Base-by-base conservation (phyloP, 371 early-diverging fungal genomes). In the Smittium mucronatum region DNA sequence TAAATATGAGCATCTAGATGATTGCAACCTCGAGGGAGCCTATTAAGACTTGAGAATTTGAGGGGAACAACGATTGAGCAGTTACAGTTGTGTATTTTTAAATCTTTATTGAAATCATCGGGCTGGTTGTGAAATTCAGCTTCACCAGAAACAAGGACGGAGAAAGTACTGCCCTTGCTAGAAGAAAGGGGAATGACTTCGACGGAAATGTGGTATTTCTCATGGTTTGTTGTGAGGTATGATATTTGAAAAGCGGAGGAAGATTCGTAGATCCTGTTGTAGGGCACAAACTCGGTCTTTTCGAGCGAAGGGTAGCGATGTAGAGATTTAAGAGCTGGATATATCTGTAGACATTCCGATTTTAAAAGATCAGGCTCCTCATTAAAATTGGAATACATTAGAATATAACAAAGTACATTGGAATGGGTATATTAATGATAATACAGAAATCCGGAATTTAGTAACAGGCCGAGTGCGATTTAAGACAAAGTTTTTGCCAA, bases 41-140 rank as follows among this genome's bases (percentile, higher is more conserved):
- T 26, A 47, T 11, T 2, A 17, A 28, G 25, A 2, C 28, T 47
- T 17, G 31, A 15, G 31, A 67, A 67, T 17, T 26, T 26, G n/a
- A 67, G 30, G 2, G 36, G 36, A 25, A 67, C 34, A 25, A 33
- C 29, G 8, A 67, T 17, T 8, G 67, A 67, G 29, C 67, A 67
- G 26, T 17, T 2, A 26, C 67, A 67, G 11, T 16, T 2, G 29
- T 67, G 67, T 2, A n/a, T 31, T 15, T n/a, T 16, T 2, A 21
- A 8, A 16, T 57, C 28, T 31, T 28, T 34, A 31, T 67, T 36
- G 35, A 67, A 67, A 17, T 67, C 36, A 25, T 47, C 31, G 11
- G 35, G 2, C 16, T 67, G 5, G 67, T 35, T 36, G 47, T 67
- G 67, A 26, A 34, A 67, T 57, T 67, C 67, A 57, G 36, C 35